Conservation (phyloP, 176 grass and related monocot genomes). For the Eragrostis curvula region DNA sequence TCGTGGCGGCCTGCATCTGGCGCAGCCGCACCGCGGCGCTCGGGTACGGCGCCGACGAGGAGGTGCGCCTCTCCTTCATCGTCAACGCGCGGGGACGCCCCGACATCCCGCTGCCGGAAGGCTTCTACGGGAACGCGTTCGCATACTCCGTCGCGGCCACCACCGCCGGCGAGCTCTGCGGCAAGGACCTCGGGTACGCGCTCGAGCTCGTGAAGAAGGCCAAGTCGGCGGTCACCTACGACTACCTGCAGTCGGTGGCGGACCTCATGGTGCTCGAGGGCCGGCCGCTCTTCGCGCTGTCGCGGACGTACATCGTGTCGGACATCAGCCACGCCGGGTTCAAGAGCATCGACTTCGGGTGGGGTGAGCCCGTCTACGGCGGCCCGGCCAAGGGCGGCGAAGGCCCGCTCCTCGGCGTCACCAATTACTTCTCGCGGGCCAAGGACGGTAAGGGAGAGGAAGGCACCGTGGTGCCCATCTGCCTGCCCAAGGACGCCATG, state of each 20-base stretch:
- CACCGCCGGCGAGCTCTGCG: slow-evolving; percentile 50
- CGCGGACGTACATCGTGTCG: slow-evolving; percentile 69
- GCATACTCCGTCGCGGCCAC: slow-evolving; percentile 59
- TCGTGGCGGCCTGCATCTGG: slow-evolving; percentile 72
- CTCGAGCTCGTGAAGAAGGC: slow-evolving; percentile 71
- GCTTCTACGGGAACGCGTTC: slow-evolving; percentile 84
- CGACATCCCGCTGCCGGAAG: slow-evolving; percentile 53
- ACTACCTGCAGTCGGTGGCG: slow-evolving; percentile 71
- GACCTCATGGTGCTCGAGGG: slow-evolving; percentile 58
- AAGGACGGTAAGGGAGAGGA: slow-evolving; percentile 67
- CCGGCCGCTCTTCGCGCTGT: slow-evolving; percentile 43
- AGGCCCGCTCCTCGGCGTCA: slow-evolving; percentile 41
- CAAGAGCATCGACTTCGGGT: slow-evolving; percentile 74
- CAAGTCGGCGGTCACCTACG: slow-evolving; percentile 59
- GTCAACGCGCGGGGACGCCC: slow-evolving; percentile 60
- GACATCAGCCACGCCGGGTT: slow-evolving; percentile 67
- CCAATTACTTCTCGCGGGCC: slow-evolving; percentile 59
- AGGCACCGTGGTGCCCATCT: slow-evolving; percentile 61
- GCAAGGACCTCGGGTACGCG: slow-evolving; percentile 46
- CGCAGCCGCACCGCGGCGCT: slow-evolving; percentile 62
- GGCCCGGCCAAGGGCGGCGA: slow-evolving; percentile 69
- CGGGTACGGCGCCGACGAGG: slow-evolving; percentile 45
- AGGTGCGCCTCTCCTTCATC: slow-evolving; percentile 66
- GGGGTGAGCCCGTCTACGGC: slow-evolving; percentile 58
- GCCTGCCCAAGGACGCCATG: slow-evolving; percentile 68